phyloP scores from a whole-genome alignment of 2,329 filamentous ascomycete genomes.

The Fusarium paranaense region DNA sequence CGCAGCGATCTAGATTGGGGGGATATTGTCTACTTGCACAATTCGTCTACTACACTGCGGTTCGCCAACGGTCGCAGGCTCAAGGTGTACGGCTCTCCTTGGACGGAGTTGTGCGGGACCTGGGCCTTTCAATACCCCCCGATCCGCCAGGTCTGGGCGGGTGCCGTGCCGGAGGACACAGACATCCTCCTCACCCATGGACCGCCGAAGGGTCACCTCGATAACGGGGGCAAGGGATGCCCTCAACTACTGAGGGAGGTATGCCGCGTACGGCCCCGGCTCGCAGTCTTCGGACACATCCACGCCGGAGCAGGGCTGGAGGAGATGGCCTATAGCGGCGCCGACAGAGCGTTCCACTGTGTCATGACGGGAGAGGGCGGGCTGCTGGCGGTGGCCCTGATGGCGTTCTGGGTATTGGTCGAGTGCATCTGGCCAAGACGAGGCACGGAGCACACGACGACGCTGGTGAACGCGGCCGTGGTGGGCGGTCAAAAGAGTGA shows the following conservation, averaged over 20 bases:
- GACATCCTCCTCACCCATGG: constrained; percentile 55
- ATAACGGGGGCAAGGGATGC: constrained; percentile 49
- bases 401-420: constrained; percentile 1
- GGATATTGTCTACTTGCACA: constrained; percentile 49
- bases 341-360: background rate
- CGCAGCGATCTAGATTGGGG: constrained; percentile 46
- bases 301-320: constrained; percentile 39
- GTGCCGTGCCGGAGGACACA: constrained; percentile 36
- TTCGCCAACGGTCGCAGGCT: constrained; percentile 44
- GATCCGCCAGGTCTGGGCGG: constrained; percentile 10
- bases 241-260: constrained; percentile 46
- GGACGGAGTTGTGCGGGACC: constrained; percentile 47
- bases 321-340: constrained; percentile 1
- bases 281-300: constrained; percentile 55
- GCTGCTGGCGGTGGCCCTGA: background rate
- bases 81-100: constrained; percentile 51
- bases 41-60: constrained; percentile 40
- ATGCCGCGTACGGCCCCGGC: constrained; percentile 45
- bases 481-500: background rate
- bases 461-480: constrained; percentile 4
- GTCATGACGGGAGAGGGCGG: background rate
- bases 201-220: constrained; percentile 51
- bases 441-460: background rate
- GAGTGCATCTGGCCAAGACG: background rate
- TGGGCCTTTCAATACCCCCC: constrained; percentile 57